These are phyloP conservation scores for Sideroxylon spinosum DNA, from an alignment of 179 eudicot species.

Conservation along the genomic window DNA sequence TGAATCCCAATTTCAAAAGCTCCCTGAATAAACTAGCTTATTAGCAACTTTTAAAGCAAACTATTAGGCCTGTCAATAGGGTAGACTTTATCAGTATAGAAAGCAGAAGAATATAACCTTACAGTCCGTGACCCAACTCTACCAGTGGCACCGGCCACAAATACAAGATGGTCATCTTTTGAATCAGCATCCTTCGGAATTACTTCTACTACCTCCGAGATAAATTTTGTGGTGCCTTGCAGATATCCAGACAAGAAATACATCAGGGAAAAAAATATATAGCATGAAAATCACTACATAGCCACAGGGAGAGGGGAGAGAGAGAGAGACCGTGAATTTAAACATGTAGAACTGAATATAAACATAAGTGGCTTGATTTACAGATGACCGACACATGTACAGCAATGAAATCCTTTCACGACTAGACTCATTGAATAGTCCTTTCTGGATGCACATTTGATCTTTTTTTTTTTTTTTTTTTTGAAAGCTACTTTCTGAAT, in stretches of 20 bases:
- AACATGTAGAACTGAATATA: background rate
- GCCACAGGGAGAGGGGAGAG: background rate
- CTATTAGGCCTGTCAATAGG: background rate
- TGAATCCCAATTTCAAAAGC: conserved; percentile 77
- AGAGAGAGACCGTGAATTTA: background rate
- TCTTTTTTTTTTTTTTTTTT: no score
- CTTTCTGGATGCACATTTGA: background rate
- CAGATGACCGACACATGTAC: background rate
- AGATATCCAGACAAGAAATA: conserved; percentile 8
- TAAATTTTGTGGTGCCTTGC: conserved; percentile 39
- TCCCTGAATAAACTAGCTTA: conserved; percentile 51
- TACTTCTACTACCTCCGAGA: conserved; percentile 35
- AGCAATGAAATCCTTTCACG: background rate
- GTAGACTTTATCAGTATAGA: background rate
- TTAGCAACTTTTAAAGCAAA: conserved; percentile 9
- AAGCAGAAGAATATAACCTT: conserved; percentile 37
- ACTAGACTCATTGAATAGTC: background rate
- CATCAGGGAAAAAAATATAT: background rate
- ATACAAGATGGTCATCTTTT: conserved; percentile 53
- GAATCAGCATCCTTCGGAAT: conserved; percentile 26
- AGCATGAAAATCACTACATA: background rate
- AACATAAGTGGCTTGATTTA: background rate
- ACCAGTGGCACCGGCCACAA: conserved; percentile 96
- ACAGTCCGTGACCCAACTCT: conserved; percentile 90
- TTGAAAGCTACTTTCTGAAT: background rate